Base-by-base conservation (phyloP, 1,284 basidiomycete genomes). In the Pyrrhoderma lamaoense region DNA sequence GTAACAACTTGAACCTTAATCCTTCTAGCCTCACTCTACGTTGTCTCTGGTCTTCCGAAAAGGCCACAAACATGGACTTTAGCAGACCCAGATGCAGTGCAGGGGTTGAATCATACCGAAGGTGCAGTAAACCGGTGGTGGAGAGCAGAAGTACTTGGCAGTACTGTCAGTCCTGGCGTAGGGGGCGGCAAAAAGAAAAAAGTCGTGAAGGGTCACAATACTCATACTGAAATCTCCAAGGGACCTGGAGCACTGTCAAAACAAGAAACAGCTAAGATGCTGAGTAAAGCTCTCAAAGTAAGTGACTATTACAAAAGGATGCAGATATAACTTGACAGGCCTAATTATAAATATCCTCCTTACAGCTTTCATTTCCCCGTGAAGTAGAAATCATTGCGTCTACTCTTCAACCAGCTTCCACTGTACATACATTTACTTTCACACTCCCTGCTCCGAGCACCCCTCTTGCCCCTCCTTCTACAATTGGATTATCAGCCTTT, bases 301-400 rank as follows among this genome's bases (percentile, higher is more conserved):
- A 52, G 68, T 65, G 45, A 46, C 18, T 27, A 31, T 19, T 46
- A 38, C n/a, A 16, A 27, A 4, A 40, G 37, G 42, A 27, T 8
- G 45, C 45, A 31, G 40, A 42, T 27, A 13, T 19, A 45, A 44
- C 13, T 42, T 47, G 45, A 5, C 13, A 37, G 42, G 27, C 36
- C 8, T 35, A 42, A 22, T 23, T 34, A 22, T 25, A 46, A 22
- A 49, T 34, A 37, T 23, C 38, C 23, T 22, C 16, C 19, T 27
- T 39, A 18, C 27, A 88, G 86, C 80, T 90, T 45, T 88, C 88
- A 14, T 93, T 94, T 67, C 84, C 90, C 21, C 85, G 89, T 49
- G 92, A 94, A 70, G 89, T 98, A 45, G 94, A 98, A 64, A 88
- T 98, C 56, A 85, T 96, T 64, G 89, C 92, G 14, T 92, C 92